Percentiles rank a stretch among this genome's conserved stretches.
Conservation (phyloP, 73 alveolate species). For the Paraurostyla sp. region DNA sequence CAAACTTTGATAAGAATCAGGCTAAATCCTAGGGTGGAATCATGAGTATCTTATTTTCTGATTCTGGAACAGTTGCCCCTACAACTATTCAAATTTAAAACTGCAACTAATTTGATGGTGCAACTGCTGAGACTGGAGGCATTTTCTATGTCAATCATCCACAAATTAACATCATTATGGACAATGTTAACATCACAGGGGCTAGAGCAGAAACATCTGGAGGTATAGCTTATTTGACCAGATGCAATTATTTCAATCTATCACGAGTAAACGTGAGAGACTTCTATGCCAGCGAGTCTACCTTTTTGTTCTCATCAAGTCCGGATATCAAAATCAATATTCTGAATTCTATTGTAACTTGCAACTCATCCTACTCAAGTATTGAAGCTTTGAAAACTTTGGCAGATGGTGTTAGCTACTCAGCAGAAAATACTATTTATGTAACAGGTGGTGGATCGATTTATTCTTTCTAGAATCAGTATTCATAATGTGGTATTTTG, state of each 20-base stretch:
- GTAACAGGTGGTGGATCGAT: not conserved
- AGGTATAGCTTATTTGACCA: not conserved
- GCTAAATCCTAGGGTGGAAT: conserved; percentile 8
- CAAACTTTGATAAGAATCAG: not conserved
- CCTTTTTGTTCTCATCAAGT: conserved; percentile 1
- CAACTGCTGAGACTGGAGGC: conserved; percentile 10
- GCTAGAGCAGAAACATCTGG: not conserved
- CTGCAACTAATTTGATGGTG: conserved; percentile 15
- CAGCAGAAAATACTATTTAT: not conserved
- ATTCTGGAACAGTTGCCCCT: not conserved
- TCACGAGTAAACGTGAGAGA: not conserved
- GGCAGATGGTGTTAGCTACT: not conserved
- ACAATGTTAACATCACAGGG: not conserved
- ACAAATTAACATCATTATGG: not conserved
- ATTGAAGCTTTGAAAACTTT: not conserved
- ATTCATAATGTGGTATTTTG: not conserved
- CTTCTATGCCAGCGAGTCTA: not conserved
- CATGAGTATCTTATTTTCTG: not conserved
- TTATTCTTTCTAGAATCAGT: not conserved
- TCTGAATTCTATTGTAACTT: not conserved
- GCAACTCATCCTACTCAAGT: not conserved
- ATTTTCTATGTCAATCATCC: conserved; percentile 37
- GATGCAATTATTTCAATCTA: not conserved
- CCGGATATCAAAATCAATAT: not conserved
- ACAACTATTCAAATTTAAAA: not conserved